Evolutionary conservation across 108 stramenopile species (phyloP).

Genomic region (Pseudonitzschia pungens): DNA sequence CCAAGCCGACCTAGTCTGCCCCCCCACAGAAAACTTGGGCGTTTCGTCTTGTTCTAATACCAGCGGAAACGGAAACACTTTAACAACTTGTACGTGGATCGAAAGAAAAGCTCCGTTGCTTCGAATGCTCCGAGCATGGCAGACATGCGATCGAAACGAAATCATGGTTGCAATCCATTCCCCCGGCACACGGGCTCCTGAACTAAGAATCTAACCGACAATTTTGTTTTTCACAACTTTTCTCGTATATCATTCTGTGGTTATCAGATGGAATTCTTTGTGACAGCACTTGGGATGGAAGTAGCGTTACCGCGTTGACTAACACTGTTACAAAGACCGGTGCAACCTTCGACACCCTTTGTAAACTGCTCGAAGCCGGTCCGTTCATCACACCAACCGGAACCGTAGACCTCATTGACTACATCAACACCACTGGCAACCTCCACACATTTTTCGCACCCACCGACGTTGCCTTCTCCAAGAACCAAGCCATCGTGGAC

Average conservation of each 20-base stretch:
- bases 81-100: not conserved
- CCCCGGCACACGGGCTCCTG: no score
- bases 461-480: not conserved
- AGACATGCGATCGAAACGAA: no score
- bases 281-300: not conserved
- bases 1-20: not conserved
- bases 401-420: not conserved
- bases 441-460: not conserved
- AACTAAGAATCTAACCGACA: not conserved
- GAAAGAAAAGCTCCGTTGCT: not conserved
- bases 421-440: not conserved
- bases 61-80: not conserved
- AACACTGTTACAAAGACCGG: not conserved
- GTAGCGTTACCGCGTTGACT: not conserved
- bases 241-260: not conserved
- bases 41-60: not conserved
- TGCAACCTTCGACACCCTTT: not conserved
- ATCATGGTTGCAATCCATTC: not conserved
- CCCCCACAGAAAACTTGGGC: not conserved
- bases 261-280: not conserved
- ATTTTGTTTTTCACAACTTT: not conserved
- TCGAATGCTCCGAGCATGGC: no score
- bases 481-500: not conserved
- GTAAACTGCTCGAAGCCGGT: not conserved
- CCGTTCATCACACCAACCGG: not conserved